Base-by-base conservation (phyloP, 768 basidiomycete genomes). In the Boletus pseudo-olivaceus region DNA sequence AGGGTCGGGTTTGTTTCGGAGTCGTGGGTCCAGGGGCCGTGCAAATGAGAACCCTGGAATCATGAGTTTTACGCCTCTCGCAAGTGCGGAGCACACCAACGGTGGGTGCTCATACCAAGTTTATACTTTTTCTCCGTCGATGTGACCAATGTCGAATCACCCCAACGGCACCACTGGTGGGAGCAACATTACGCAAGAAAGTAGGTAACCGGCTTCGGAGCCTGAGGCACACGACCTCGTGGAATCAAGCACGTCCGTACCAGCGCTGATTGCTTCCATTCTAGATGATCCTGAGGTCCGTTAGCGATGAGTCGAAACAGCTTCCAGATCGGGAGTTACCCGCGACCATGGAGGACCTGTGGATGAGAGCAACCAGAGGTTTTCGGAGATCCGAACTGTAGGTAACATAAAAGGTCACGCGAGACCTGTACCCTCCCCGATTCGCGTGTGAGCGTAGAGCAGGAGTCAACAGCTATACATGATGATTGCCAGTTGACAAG, bases 151-250 rank as follows among this genome's bases (percentile, higher is more conserved):
- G 51, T 46, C 20, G 41, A 45, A 34, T 38, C 35, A 52, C 44
- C 33, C 39, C 51, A 51, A 51, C 30, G 35, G 41, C 49, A 52
- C 38, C 42, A 19, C 45, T 43, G 39, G 63, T 62, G 66, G 58
- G 58, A 59, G 57, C 49, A 47, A 51, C 15, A 29, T 64, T 56
- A 58, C 54, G 60, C 43, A 53, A 64, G 32, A 47, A 43, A 38
- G 39, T 33, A 39, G 29, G 41, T 47, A 37, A 55, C 47, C 40
- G 14, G 50, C n/a, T n/a, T n/a, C n/a, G n/a, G n/a, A n/a, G n/a
- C 38, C 45, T 54, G 53, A 55, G 49, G 48, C 2, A 54, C 44
- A 46, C 20, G 48, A 39, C 63, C 66, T 66, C 66, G 59, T 63
- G 67, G 58, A 45, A 43, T 35, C 53, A 44, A 54, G 29, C 50